Evolutionary conservation across 345 rosid species (phyloP), one percentile per base, ranked within the genome.

Genomic region (Hevea brasiliensis): DNA sequence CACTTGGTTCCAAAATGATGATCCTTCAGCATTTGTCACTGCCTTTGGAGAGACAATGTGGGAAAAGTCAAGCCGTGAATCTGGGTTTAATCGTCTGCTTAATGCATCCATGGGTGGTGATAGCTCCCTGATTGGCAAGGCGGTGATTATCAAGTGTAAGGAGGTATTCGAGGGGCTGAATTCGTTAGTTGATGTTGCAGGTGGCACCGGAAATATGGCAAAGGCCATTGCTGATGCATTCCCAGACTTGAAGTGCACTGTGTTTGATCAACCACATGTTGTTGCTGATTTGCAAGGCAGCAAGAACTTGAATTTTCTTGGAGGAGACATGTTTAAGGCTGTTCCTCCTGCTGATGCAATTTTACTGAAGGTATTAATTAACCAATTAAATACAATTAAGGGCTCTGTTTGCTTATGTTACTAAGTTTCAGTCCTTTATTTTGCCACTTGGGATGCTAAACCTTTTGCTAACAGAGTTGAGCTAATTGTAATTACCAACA

Each of bases 261-360:
- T 78, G 20, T 55, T 78, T 32, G 77, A 77, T 42, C 73, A 59
- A 2, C 76, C 73, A 0, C 76, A 77, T 23, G 76, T 72, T 12
- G 76, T 76, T 13, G 70, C 68, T 10, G 81, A 63, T 23, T 69
- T 74, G 68, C 48, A 66, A 51, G 83, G 72, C 1, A 32, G 27
- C 5, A 35, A 50, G 4, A 81, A 81, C 60, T n/a, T 83, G 70
- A 79, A 54, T 27, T 85, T 41, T 41, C 51, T 81, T 17, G 79
- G 41, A 45, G 86, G 89, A 1, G 75, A 83, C 63, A 81, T 85
- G 89, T 75, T 83, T 53, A 47, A 60, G 24, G 41, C 53, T 4
- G 44, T 85, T 48, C 75, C 75, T 50, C 42, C 68, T n/a, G 61
- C 62, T 7, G 68, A 72, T 53, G 69, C 68, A 37, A 10, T 62